Percentiles rank a stretch among this genome's conserved stretches.
Evolutionary conservation across 2,329 filamentous ascomycete species (phyloP).

Genomic region (Exophiala sideris): DNA sequence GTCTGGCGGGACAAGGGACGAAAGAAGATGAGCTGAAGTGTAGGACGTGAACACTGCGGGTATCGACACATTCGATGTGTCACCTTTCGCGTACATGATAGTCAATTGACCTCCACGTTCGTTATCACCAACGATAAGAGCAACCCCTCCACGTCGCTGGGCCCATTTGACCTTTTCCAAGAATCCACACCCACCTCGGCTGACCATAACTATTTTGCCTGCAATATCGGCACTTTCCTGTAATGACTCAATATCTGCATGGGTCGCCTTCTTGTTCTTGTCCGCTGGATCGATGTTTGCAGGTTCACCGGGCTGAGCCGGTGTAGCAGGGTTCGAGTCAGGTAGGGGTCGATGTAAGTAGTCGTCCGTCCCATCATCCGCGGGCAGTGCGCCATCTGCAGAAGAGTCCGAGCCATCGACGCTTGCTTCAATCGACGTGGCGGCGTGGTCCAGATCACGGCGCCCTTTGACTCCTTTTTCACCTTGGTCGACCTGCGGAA

Average conservation of each 20-base stretch:
- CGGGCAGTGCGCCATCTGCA: slow-evolving; percentile 24
- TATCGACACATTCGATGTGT: slow-evolving; percentile 92
- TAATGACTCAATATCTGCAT: slow-evolving; percentile 86
- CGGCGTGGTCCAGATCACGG: slow-evolving; percentile 7
- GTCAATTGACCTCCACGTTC: slow-evolving; percentile 83
- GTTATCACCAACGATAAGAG: slow-evolving; percentile 91
- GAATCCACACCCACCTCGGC: slow-evolving; percentile 91
- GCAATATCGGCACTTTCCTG: slow-evolving; percentile 90
- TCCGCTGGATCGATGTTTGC: slow-evolving; percentile 31
- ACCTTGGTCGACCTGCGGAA: not conserved
- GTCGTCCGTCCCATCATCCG: slow-evolving; percentile 79
- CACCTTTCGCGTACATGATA: slow-evolving; percentile 97
- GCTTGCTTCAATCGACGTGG: not conserved
- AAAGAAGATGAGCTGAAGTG: slow-evolving; percentile 88
- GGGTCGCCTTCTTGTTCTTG: slow-evolving; percentile 42
- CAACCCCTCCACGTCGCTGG: slow-evolving; percentile 82
- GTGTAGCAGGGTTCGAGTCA: slow-evolving; percentile 39
- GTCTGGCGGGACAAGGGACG: slow-evolving; percentile 73
- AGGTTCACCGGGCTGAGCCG: slow-evolving; percentile 34
- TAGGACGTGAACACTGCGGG: slow-evolving; percentile 92
- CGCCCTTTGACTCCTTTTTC: slow-evolving; percentile 10
- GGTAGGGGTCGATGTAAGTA: slow-evolving; percentile 64
- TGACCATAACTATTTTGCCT: slow-evolving; percentile 88
- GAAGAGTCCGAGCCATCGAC: slow-evolving; percentile 5
- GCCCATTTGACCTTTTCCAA: slow-evolving; percentile 97